phyloP scores from a whole-genome alignment of 2,329 filamentous ascomycete species.

The Claviceps purpurea region DNA sequence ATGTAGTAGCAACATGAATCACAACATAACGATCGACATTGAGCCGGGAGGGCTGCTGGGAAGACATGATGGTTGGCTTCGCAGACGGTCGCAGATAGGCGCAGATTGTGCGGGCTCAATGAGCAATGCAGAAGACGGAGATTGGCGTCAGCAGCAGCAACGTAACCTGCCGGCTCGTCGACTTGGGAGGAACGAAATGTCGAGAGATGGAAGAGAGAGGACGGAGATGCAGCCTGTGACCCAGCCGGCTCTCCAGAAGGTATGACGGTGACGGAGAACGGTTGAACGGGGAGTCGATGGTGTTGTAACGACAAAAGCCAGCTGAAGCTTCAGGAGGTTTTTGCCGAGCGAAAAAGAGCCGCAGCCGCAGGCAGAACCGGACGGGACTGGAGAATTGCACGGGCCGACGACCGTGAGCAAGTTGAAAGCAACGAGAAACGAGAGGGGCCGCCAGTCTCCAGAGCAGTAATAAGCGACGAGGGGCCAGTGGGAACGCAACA shows the following conservation, averaged over 20 bases:
- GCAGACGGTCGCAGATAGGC: constrained; percentile 1
- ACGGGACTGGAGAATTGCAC: constrained; percentile 11
- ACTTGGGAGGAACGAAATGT: constrained; percentile 8
- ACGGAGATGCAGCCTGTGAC: constrained; percentile 22
- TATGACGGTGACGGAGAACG: constrained; percentile 8
- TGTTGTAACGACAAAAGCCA: constrained; percentile 11
- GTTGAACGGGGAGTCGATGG: constrained; percentile 10
- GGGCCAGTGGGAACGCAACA: too few relatives aligned
- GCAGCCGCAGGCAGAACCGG: constrained; percentile 9
- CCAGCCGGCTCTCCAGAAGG: constrained; percentile 19
- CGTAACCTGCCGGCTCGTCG: constrained; percentile 6
- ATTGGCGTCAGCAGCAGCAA: constrained; percentile 5
- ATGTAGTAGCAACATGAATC: constrained; percentile 96
- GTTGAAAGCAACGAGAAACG: not conserved
- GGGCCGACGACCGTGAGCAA: constrained; percentile 6
- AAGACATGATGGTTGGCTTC: constrained; percentile 21
- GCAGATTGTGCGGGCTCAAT: constrained; percentile 6
- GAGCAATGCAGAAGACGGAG: constrained; percentile 8
- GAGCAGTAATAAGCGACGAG: too few relatives aligned
- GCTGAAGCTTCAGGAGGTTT: constrained; percentile 17
- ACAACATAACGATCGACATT: constrained; percentile 94
- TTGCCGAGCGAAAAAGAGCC: constrained; percentile 11
- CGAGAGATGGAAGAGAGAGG: constrained; percentile 11
- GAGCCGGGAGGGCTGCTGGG: constrained; percentile 37
- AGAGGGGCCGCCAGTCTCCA: not conserved